These are phyloP conservation scores for Nakazawaea pomicola DNA, from an alignment of 805 yeast genomes.

Conservation along the genomic window DNA sequence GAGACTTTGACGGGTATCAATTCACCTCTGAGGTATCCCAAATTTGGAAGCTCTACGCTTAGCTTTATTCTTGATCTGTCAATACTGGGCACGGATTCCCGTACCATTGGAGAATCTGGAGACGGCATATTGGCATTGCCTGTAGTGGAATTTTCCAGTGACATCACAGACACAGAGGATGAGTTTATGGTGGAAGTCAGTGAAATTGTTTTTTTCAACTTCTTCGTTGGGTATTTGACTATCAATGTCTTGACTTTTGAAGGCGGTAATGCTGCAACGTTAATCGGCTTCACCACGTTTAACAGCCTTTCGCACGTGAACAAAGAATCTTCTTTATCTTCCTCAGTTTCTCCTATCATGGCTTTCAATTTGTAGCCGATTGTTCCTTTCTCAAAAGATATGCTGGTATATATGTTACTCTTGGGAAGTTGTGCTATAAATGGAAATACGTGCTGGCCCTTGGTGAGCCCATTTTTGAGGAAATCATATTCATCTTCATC, in stretches of 20 bases:
- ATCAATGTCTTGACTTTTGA: constrained; percentile 63
- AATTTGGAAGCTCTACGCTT: constrained; percentile 43
- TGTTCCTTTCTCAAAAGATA: constrained; percentile 83
- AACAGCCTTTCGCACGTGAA: constrained; percentile 52
- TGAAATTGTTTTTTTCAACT: constrained; percentile 32
- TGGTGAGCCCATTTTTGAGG: constrained; percentile 45
- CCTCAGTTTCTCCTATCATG: constrained; percentile 22
- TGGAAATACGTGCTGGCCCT: constrained; percentile 87
- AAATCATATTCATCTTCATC: constrained; percentile 15
- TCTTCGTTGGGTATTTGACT: constrained; percentile 48
- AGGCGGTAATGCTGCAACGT: constrained; percentile 59
- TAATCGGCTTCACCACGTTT: constrained; percentile 66
- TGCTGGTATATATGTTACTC: constrained; percentile 64
- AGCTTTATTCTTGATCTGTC: constrained; percentile 28
- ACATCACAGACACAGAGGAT: neutral
- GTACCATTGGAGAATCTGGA: constrained; percentile 4
- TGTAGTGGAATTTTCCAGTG: neutral
- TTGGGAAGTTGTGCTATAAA: constrained; percentile 79
- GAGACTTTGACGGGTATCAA: constrained; percentile 64
- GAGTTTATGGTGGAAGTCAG: constrained; percentile 32
- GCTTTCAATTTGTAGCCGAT: constrained; percentile 62
- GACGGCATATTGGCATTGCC: constrained; percentile 2
- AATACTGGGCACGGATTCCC: constrained; percentile 1
- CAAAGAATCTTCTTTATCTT: constrained; percentile 23
- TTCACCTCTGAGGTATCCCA: constrained; percentile 81